Conservation (phyloP, 495 filamentous ascomycete species). For the Tuber microsphaerosporum region DNA sequence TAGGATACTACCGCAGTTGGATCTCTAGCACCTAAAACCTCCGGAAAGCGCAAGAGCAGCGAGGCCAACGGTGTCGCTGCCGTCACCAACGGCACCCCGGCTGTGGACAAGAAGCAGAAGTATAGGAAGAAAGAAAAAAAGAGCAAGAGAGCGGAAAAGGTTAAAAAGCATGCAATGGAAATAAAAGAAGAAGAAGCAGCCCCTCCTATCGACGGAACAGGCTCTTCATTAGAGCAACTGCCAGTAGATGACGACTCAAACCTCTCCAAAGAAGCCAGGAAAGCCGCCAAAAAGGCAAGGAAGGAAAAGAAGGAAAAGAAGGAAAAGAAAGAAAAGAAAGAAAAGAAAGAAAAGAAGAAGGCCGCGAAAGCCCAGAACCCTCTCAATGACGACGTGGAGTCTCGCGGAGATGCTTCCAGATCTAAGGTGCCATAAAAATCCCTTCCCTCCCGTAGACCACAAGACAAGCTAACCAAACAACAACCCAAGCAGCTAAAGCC, state of each 20-base stretch:
- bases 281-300: slow-evolving; percentile 32
- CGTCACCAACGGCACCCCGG: slow-evolving; percentile 8
- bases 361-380: slow-evolving; percentile 25
- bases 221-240: neutral
- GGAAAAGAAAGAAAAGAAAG: slow-evolving; percentile 38
- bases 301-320: slow-evolving; percentile 41
- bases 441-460: slow-evolving; percentile 8
- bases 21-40: slow-evolving; percentile 9
- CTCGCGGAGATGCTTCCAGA: slow-evolving; percentile 5
- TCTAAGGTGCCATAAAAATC: neutral
- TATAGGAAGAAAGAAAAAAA: slow-evolving; percentile 19
- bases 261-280: slow-evolving; percentile 32
- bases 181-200: slow-evolving; percentile 34
- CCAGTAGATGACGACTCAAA: slow-evolving; percentile 7
- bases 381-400: slow-evolving; percentile 16
- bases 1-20: neutral
- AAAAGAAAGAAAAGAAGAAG: slow-evolving; percentile 36
- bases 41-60: slow-evolving; percentile 14
- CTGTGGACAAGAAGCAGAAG: slow-evolving; percentile 16
- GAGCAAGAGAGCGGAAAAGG: slow-evolving; percentile 4
- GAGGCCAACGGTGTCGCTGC: neutral
- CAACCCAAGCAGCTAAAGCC: slow-evolving; percentile 23
- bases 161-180: slow-evolving; percentile 19
- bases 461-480: slow-evolving; percentile 5
- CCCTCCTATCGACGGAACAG: neutral